Conservation (phyloP, 2,329 filamentous ascomycete species). For the Aspergillus niger region DNA sequence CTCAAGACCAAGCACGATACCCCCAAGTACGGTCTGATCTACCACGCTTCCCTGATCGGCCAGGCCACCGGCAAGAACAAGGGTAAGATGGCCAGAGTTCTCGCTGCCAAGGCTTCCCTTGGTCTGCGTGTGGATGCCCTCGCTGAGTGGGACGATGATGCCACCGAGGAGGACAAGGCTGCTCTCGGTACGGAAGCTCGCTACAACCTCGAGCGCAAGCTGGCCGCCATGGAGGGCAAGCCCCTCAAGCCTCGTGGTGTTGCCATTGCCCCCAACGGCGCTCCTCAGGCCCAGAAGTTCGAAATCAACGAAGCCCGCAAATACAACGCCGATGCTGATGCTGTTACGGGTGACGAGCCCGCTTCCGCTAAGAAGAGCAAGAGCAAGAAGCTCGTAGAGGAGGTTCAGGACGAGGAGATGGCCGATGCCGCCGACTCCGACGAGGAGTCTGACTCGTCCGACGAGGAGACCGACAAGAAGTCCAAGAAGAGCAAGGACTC, state of each 20-base stretch:
- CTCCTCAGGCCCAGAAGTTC: constrained; percentile 67
- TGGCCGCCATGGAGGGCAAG: constrained; percentile 77
- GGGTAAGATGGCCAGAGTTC: constrained; percentile 97
- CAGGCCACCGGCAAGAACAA: constrained; percentile 98
- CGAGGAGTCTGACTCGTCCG: constrained; percentile 27
- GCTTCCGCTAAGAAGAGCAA: constrained; percentile 44
- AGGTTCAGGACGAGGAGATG: constrained; percentile 50
- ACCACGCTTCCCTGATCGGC: constrained; percentile 89
- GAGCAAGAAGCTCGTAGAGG: constrained; percentile 47
- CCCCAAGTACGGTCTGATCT: constrained; percentile 95
- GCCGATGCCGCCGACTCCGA: constrained; percentile 42
- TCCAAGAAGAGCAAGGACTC: constrained; percentile 51
- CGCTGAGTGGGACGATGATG: constrained; percentile 73
- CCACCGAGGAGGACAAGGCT: constrained; percentile 86
- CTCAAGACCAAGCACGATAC: constrained; percentile 99
- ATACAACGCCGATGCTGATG: constrained; percentile 94
- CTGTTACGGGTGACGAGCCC: constrained; percentile 67
- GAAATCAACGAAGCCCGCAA: constrained; percentile 89
- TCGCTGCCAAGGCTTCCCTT: constrained; percentile 89
- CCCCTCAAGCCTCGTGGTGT: constrained; percentile 76
- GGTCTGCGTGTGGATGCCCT: constrained; percentile 91
- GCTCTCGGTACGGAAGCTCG: constrained; percentile 69
- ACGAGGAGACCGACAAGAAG: constrained; percentile 35
- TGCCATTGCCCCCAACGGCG: constrained; percentile 73
- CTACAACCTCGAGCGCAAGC: constrained; percentile 52